These are phyloP conservation scores for Neonectria hederae DNA, from an alignment of 2,329 filamentous ascomycete genomes.

Conservation along the genomic window DNA sequence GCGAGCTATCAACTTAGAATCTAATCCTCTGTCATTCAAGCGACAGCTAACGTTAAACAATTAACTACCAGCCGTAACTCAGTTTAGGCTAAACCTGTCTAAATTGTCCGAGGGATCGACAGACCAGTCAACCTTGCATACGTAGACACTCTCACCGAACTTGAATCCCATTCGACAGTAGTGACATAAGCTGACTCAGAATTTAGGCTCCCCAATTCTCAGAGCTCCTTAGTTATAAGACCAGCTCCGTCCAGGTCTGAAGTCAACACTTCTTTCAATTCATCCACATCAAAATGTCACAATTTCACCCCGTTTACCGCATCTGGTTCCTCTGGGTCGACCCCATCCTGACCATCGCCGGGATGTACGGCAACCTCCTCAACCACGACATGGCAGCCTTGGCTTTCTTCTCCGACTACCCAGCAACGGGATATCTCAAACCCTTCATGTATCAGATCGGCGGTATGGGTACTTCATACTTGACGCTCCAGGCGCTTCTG, in stretches of 20 bases:
- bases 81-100: too few relatives aligned
- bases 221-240: too few relatives aligned
- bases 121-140: too few relatives aligned
- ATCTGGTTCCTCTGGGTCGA: conserved; percentile 38
- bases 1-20: too few relatives aligned
- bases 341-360: conserved; percentile 29
- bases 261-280: not conserved
- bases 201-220: not conserved
- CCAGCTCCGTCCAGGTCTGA: not conserved
- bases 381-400: conserved; percentile 26
- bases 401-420: conserved; percentile 24
- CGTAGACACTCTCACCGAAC: too few relatives aligned
- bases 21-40: too few relatives aligned
- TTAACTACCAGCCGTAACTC: too few relatives aligned
- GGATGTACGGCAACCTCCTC: conserved; percentile 33
- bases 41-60: too few relatives aligned
- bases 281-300: conserved; percentile 7
- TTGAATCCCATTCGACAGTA: too few relatives aligned
- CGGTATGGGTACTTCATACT: conserved; percentile 34
- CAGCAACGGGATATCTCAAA: conserved; percentile 22
- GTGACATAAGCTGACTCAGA: conserved; percentile 17
- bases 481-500: conserved; percentile 18
- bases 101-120: too few relatives aligned
- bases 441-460: conserved; percentile 39
- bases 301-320: conserved; percentile 31